These are phyloP conservation scores for Tricholoma hemisulphureum DNA, from an alignment of 768 basidiomycete species.

Conservation along the genomic window DNA sequence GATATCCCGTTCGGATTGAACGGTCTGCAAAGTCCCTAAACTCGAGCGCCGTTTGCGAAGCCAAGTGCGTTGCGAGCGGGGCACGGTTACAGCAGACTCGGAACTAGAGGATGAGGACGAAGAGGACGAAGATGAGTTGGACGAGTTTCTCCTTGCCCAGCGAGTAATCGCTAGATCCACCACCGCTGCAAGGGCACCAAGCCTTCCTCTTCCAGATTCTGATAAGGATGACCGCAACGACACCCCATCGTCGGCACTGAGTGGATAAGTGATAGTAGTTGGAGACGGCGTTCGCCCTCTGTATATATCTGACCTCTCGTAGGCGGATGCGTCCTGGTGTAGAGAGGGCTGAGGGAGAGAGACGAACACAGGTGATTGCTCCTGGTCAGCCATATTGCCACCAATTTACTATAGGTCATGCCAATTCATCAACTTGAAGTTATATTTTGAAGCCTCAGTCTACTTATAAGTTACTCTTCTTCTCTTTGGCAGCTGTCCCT, in stretches of 20 bases:
- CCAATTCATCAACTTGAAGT: too few species aligned
- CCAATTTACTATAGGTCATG: constrained; percentile 1
- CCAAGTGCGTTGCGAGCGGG: constrained; percentile 41
- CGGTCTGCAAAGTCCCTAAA: constrained; percentile 48
- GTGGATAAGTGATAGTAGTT: constrained; percentile 18
- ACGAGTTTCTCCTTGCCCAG: constrained; percentile 60
- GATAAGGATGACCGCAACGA: constrained; percentile 43
- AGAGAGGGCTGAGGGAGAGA: constrained; percentile 8
- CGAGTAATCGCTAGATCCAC: constrained; percentile 70
- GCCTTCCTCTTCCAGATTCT: constrained; percentile 38
- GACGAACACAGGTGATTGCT: background rate
- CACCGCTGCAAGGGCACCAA: constrained; percentile 57
- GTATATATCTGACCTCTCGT: constrained; percentile 53
- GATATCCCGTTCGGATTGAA: constrained; percentile 57
- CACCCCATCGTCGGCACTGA: constrained; percentile 29
- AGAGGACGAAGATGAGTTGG: constrained; percentile 38
- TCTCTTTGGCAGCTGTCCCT: constrained; percentile 17
- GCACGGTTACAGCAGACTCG: constrained; percentile 38
- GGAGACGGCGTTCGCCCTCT: constrained; percentile 48
- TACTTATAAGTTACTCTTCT: constrained; percentile 14
- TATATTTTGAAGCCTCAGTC: too few species aligned
- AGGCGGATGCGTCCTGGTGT: constrained; percentile 18
- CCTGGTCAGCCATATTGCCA: constrained; percentile 7
- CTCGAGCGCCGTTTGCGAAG: constrained; percentile 46
- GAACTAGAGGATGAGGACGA: constrained; percentile 48